Evolutionary conservation across 768 basidiomycete species (phyloP).

Genomic region (Psilocybe cubensis): DNA sequence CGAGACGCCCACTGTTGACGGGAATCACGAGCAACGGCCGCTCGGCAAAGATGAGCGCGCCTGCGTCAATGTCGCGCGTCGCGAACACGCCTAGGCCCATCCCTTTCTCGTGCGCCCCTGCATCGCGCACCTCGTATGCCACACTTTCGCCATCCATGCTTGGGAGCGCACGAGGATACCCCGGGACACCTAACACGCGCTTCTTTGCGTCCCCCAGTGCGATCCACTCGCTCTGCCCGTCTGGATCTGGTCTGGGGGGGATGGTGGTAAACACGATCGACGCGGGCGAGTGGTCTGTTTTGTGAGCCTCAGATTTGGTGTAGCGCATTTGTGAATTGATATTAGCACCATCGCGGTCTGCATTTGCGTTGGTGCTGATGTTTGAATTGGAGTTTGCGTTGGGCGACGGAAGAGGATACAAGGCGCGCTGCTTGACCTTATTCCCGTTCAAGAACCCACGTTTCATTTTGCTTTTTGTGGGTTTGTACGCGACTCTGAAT

Average conservation of each 20-base stretch:
- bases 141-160: not conserved
- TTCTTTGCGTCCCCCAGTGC: conserved; percentile 4
- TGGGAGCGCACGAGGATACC: not conserved
- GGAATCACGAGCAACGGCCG: conserved; percentile 38
- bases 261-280: not conserved
- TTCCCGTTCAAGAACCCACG: too few relatives aligned
- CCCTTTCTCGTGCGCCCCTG: not conserved
- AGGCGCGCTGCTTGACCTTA: too few relatives aligned
- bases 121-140: not conserved
- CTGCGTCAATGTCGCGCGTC: conserved; percentile 26
- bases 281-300: not conserved
- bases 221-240: conserved; percentile 12
- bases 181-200: not conserved
- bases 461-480: too few relatives aligned
- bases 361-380: too few relatives aligned
- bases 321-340: not conserved
- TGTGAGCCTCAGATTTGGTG: not conserved
- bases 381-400: too few relatives aligned
- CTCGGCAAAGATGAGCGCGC: conserved; percentile 39
- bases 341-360: too few relatives aligned
- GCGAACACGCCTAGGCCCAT: conserved; percentile 26
- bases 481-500: too few relatives aligned
- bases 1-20: not conserved
- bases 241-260: conserved; percentile 4
- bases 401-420: too few relatives aligned